Evolutionary conservation across 352 stramenopile genomes (phyloP), one percentile per base, ranked within the genome.

Genomic region (Globisporangium paroecandrum): DNA sequence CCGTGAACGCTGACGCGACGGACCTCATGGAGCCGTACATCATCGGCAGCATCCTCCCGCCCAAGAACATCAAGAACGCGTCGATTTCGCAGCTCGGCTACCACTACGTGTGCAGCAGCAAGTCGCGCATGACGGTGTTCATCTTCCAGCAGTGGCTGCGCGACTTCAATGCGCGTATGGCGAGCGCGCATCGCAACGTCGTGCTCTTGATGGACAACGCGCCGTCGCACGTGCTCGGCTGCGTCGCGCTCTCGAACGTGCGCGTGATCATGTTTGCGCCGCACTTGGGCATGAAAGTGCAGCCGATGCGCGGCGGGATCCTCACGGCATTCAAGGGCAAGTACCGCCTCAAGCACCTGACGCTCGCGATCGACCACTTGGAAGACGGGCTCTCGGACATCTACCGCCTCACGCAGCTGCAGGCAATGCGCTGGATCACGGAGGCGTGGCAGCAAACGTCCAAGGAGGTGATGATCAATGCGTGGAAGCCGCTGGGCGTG

Each of bases 131-230:
- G 87, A 95, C 87, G 13, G 84, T 94, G 36, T 92, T 93, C 65
- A 94, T 95, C 66, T 95, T 95, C 71, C 85, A 95, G 77, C 85
- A 94, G 63, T 95, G 87, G 87, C 70, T 95, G 27, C 85, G 85
- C 9, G 85, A 94, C 64, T 93, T 95, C 54, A 95, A 95, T 62
- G 83, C 84, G 24, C 85, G 85, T 59, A 95, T 95, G 87, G 85
- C 87, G 13, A 93, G 85, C 60, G 83, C 85, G 20, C 87, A 95
- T 70, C 85, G 87, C 66, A 85, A 87, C 60, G 85, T 95, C 38
- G 78, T 95, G 67, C 75, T 95, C 59, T 70, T 95, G 13, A 90
- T 95, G 79, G 87, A 95, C 75, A 95, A 93, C 55, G 87, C 87
- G 34, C 85, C 87, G 66, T 95, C 87, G 32, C 87, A 95, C 66